Conservation (phyloP, 768 basidiomycete genomes). For the Xerocomellus intermedius region DNA sequence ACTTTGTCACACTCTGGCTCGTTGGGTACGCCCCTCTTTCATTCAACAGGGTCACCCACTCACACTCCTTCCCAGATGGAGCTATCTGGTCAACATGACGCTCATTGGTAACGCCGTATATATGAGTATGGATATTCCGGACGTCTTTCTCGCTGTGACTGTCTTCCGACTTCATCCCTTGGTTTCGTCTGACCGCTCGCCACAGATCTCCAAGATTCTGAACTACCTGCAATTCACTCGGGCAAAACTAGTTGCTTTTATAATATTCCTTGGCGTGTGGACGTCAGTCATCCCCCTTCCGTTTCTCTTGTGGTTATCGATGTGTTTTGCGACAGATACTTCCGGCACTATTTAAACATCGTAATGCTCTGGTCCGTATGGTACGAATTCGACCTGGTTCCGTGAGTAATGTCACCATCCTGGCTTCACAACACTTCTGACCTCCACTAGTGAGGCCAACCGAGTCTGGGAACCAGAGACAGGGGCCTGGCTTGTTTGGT, state of each 20-base stretch:
- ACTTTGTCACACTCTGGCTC: slow-evolving; percentile 92
- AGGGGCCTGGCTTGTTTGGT: slow-evolving; percentile 69
- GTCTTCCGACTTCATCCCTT: neutral
- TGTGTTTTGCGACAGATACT: slow-evolving; percentile 56
- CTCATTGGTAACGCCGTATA: slow-evolving; percentile 89
- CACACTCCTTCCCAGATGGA: slow-evolving; percentile 57
- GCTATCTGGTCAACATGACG: slow-evolving; percentile 77
- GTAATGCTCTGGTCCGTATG: slow-evolving; percentile 86
- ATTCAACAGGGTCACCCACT: neutral
- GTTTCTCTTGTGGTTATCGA: neutral
- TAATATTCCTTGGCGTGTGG: slow-evolving; percentile 71
- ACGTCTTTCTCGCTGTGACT: slow-evolving; percentile 80
- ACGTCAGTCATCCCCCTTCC: slow-evolving; percentile 51
- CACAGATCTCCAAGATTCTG: slow-evolving; percentile 76
- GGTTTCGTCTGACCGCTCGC: neutral
- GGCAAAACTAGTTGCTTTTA: slow-evolving; percentile 62
- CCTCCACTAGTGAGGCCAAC: slow-evolving; percentile 44
- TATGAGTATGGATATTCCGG: slow-evolving; percentile 96
- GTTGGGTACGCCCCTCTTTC: slow-evolving; percentile 57
- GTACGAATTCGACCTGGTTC: slow-evolving; percentile 70
- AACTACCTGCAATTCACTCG: slow-evolving; percentile 79
- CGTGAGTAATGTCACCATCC: slow-evolving; percentile 47
- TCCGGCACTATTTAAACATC: slow-evolving; percentile 90
- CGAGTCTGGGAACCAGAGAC: slow-evolving; percentile 57
- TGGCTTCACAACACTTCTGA: neutral